Evolutionary conservation across 495 filamentous ascomycete genomes (phyloP).

Genomic region (Podospora fimiseda): DNA sequence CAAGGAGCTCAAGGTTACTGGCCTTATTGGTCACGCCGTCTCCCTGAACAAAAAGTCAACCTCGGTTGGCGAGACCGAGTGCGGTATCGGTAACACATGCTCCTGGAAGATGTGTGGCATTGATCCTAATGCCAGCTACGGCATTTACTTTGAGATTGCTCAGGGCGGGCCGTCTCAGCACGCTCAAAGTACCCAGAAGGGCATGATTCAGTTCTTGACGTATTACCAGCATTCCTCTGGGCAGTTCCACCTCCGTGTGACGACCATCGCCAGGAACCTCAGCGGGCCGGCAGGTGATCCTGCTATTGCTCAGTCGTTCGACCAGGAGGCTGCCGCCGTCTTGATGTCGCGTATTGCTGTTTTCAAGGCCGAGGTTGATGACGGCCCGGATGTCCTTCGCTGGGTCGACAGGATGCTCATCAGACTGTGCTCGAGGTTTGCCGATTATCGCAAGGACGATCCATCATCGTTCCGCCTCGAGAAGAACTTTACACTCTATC

Average conservation of each 20-base stretch:
- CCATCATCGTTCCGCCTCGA: constrained; percentile 95
- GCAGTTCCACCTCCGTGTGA: constrained; percentile 91
- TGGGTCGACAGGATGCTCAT: constrained; percentile 99
- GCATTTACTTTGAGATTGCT: constrained; percentile 96
- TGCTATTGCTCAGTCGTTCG: constrained; percentile 95
- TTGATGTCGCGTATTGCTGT: constrained; percentile 98
- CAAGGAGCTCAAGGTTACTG: constrained; percentile 97
- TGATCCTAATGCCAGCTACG: constrained; percentile 87
- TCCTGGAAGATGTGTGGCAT: constrained; percentile 99
- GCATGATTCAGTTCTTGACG: constrained; percentile 97
- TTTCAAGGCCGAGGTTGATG: constrained; percentile 98
- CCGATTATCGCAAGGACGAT: constrained; percentile 98
- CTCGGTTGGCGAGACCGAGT: constrained; percentile 95
- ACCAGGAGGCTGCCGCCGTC: constrained; percentile 96
- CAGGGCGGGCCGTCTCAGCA: constrained; percentile 85
- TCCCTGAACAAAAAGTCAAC: constrained; percentile 97
- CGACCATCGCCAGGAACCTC: constrained; percentile 84
- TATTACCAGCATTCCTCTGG: constrained; percentile 98
- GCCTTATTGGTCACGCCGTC: constrained; percentile 93
- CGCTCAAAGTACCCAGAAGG: constrained; percentile 80
- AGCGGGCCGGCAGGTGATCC: constrained; percentile 95
- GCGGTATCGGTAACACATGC: constrained; percentile 97
- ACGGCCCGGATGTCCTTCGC: constrained; percentile 95
- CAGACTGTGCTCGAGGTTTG: constrained; percentile 90
- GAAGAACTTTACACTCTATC: constrained; percentile 98